These are phyloP conservation scores for Trichoderma sp. DNA, from an alignment of 2,329 filamentous ascomycete genomes.

Conservation along the genomic window DNA sequence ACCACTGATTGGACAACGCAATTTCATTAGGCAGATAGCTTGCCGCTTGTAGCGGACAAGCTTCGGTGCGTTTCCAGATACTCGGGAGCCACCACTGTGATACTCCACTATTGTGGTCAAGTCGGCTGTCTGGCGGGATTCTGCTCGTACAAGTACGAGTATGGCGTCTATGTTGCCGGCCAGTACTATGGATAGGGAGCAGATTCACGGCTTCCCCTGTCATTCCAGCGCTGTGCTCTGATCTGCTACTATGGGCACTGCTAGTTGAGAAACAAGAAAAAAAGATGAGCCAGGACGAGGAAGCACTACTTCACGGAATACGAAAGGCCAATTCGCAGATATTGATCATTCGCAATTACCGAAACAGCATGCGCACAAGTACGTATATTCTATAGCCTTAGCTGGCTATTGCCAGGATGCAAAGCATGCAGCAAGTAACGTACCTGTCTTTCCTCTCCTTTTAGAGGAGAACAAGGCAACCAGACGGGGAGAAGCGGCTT, in stretches of 20 bases:
- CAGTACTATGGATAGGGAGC: neutral
- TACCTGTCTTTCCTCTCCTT: neutral
- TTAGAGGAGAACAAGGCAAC: neutral
- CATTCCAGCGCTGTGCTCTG: neutral
- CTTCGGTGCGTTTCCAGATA: conserved; percentile 33
- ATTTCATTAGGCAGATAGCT: conserved; percentile 22
- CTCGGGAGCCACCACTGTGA: conserved; percentile 30
- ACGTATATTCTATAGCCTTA: neutral
- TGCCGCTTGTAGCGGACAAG: conserved; percentile 26
- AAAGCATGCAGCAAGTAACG: neutral
- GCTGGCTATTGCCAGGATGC: neutral
- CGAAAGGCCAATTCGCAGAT: neutral
- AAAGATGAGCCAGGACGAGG: neutral
- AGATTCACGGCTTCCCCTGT: neutral
- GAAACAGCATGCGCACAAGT: neutral
- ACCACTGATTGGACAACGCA: conserved; percentile 27
- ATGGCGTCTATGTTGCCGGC: conserved; percentile 22
- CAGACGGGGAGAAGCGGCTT: neutral
- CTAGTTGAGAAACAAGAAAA: too few relatives aligned
- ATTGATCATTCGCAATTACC: neutral
- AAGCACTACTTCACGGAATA: neutral
- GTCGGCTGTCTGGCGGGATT: conserved; percentile 21
- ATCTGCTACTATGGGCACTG: neutral
- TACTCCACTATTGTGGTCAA: conserved; percentile 25
- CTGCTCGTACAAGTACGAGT: conserved; percentile 21